Base-by-base conservation (phyloP, 768 basidiomycete genomes). In the Tulasnella sp. region DNA sequence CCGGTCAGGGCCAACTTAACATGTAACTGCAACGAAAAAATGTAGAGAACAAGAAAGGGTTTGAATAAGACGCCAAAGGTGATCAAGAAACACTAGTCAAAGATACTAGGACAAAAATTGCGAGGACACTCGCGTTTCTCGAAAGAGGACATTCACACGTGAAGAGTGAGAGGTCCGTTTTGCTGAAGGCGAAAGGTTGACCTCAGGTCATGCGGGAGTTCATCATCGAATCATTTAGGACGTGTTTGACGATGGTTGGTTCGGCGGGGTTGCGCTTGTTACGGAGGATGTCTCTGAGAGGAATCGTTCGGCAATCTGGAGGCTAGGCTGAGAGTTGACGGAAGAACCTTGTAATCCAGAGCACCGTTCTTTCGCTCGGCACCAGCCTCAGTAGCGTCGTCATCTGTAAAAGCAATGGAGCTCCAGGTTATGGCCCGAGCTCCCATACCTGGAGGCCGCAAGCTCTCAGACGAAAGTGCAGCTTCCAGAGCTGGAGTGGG, bases 291-390 rank as follows among this genome's bases (percentile, higher is more conserved):
- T 39, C 40, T 70, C 68, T 1, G 68, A 70, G n/a, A 70, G n/a
- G 37, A 73, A 31, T 3, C 40, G 72, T 31, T 45, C 72, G 11
- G 72, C n/a, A 17, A 54, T 42, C n/a, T 34, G 37, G 15, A 73
- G 42, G 72, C 42, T n/a, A n/a, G n/a, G n/a, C n/a, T 54, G 3
- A 40, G 72, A 36, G 72, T 73, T 9, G 72, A 73, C n/a, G 72
- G 72, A 22, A 73, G 72, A 25, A 73, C 45, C 39, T 52, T 40
- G 31, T 73, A 73, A 11, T 45, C 42, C 5, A 37, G 37, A 31
- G 58, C 58, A 31, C 29, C 58, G 19, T 9, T 14, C 36, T 39
- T 34, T 38, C 29, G 29, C 22, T 34, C 31, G 17, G 31, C 67
- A 3, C 40, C 68, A 22, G 36, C 68, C 19, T 37, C 40, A 34